Evolutionary conservation across 1,284 basidiomycete genomes (phyloP).

Genomic region (Pholiota adiposa): DNA sequence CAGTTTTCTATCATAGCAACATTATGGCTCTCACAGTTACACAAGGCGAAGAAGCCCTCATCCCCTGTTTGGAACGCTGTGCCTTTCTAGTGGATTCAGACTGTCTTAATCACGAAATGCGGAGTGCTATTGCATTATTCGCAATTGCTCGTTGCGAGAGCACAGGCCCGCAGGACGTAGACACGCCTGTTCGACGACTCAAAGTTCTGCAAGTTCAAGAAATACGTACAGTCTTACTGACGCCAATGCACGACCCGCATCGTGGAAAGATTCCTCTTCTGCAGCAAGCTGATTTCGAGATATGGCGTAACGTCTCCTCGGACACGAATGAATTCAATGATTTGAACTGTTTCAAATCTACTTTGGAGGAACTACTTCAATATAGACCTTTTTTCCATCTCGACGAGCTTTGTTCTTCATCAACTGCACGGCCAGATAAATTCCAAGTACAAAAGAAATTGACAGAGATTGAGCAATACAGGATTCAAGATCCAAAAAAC

Average conservation of each 20-base stretch:
- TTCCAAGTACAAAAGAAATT: too few species aligned
- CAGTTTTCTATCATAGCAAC: background rate
- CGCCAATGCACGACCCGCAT: too few species aligned
- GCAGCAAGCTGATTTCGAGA: background rate
- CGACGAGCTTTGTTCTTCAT: too few species aligned
- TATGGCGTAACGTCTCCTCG: background rate
- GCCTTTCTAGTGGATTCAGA: background rate
- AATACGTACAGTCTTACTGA: background rate
- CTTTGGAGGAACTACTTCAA: too few species aligned
- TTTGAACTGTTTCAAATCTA: background rate
- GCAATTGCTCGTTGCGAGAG: background rate
- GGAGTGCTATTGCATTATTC: background rate
- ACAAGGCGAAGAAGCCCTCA: background rate
- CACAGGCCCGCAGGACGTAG: too few species aligned
- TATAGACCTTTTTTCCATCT: too few species aligned
- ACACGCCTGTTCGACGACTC: too few species aligned
- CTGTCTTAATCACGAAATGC: background rate
- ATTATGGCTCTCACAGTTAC: background rate
- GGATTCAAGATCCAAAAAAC: background rate
- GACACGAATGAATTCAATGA: background rate
- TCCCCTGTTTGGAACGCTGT: background rate
- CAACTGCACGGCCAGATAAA: too few species aligned
- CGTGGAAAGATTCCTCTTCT: background rate
- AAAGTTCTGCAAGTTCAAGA: too few species aligned
- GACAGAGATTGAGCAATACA: background rate